Percentiles rank a stretch among this genome's conserved stretches.
Conservation (phyloP, 495 filamentous ascomycete genomes). For the Penicillium maclennaniae region DNA sequence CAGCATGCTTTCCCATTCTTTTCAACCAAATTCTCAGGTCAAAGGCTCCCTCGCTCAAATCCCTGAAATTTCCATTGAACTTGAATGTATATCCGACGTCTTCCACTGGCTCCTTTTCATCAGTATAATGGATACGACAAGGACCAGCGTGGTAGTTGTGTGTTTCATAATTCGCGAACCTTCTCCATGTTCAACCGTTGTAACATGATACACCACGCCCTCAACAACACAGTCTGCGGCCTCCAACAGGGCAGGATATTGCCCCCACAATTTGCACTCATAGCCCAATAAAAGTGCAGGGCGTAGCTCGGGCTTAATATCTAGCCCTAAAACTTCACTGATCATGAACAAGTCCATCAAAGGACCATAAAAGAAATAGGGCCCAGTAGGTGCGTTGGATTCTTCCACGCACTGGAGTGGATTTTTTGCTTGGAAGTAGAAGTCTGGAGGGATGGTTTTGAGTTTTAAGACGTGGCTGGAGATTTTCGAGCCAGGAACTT, state of each 20-base stretch:
- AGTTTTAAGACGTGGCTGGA: too few species aligned
- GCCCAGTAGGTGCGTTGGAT: constrained; percentile 7
- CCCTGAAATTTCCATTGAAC: constrained; percentile 8
- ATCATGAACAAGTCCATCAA: constrained; percentile 12
- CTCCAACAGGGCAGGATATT: constrained; percentile 27
- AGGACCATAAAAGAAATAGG: constrained; percentile 22
- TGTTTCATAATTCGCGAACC: constrained; percentile 28
- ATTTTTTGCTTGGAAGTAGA: too few species aligned
- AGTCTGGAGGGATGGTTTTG: too few species aligned
- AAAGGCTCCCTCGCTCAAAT: constrained; percentile 25
- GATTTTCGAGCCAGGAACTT: too few species aligned
- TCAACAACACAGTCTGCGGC: constrained; percentile 14
- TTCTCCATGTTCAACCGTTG: constrained; percentile 17
- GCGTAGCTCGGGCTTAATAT: constrained; percentile 1
- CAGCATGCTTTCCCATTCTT: too few species aligned
- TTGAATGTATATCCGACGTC: constrained; percentile 23
- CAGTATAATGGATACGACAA: constrained; percentile 24
- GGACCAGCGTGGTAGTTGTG: constrained; percentile 17
- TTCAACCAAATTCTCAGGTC: constrained; percentile 22
- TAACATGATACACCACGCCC: constrained; percentile 26
- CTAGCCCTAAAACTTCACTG: constrained; percentile 5
- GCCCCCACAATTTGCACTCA: constrained; percentile 13
- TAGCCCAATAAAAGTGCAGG: constrained; percentile 1
- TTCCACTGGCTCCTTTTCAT: constrained; percentile 17
- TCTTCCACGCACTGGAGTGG: too few species aligned